These are phyloP conservation scores for Debaryomyces sp. DNA, from an alignment of 1,139 yeast species.

Conservation along the genomic window DNA sequence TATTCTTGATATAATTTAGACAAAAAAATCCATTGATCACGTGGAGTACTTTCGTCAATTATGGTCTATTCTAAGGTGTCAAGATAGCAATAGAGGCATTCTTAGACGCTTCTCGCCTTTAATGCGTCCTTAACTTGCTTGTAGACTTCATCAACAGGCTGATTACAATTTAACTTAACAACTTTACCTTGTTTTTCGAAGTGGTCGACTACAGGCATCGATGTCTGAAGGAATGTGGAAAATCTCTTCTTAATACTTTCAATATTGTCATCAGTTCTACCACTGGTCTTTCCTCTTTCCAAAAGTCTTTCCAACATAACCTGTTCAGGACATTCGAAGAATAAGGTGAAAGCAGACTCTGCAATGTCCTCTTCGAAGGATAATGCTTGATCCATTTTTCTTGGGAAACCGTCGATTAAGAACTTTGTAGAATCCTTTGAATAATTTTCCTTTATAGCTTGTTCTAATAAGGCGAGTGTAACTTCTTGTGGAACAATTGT, in stretches of 20 bases:
- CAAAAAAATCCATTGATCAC: neutral
- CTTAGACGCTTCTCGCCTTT: slow-evolving; percentile 38
- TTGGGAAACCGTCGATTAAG: slow-evolving; percentile 93
- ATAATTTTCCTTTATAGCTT: slow-evolving; percentile 66
- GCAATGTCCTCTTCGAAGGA: slow-evolving; percentile 86
- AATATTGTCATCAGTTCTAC: slow-evolving; percentile 89
- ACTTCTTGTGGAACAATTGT: slow-evolving; percentile 94
- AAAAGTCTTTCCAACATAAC: slow-evolving; percentile 85
- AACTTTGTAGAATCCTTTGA: slow-evolving; percentile 59
- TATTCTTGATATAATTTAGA: neutral
- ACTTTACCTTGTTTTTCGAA: slow-evolving; percentile 78
- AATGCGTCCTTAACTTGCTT: slow-evolving; percentile 69
- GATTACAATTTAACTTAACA: slow-evolving; percentile 76
- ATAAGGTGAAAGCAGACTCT: slow-evolving; percentile 74
- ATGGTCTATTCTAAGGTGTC: neutral
- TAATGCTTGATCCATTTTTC: slow-evolving; percentile 97
- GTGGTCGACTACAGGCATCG: slow-evolving; percentile 92
- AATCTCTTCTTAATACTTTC: slow-evolving; percentile 91
- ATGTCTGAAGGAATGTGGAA: slow-evolving; percentile 80
- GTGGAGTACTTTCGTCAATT: neutral
- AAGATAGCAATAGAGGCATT: neutral
- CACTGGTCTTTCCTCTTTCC: slow-evolving; percentile 93
- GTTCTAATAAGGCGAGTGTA: slow-evolving; percentile 79
- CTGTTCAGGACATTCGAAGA: slow-evolving; percentile 91
- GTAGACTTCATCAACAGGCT: slow-evolving; percentile 79